A percentile compares a stretch with the other conserved stretches of the same genome.
Evolutionary conservation across 257 asterid species (phyloP).

Genomic region (Perilla frutescens): DNA sequence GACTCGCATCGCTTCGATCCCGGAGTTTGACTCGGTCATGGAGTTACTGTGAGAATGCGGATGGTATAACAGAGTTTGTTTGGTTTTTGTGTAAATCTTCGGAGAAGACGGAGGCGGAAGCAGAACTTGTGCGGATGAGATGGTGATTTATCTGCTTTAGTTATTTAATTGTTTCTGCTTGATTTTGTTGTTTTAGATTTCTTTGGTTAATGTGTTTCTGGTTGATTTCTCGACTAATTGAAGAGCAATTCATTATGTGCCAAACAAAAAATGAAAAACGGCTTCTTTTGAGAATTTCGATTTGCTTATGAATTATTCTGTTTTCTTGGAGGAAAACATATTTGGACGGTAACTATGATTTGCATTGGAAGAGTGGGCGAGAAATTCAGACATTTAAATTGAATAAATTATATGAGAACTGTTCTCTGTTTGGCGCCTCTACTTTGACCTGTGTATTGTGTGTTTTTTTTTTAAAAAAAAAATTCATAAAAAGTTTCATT

Average conservation of each 20-base stretch:
- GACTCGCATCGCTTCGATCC: conserved; percentile 29
- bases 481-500: not conserved
- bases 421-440: conserved; percentile 19
- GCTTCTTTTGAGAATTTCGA: not conserved
- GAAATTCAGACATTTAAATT: not conserved
- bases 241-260: not conserved
- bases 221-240: not conserved
- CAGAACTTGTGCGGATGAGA: conserved; percentile 28
- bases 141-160: conserved; percentile 20
- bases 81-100: not conserved
- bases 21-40: conserved; percentile 34
- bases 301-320: not conserved
- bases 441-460: conserved; percentile 3
- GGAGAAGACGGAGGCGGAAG: conserved; percentile 19
- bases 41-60: conserved; percentile 32
- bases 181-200: not conserved
- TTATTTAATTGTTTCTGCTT: not conserved
- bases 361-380: conserved; percentile 3
- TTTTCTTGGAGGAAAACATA: not conserved
- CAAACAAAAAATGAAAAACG: not conserved
- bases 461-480: not conserved
- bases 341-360: not conserved
- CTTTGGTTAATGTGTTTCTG: not conserved
- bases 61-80: not conserved
- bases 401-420: conserved; percentile 4